Evolutionary conservation across 352 stramenopile genomes (phyloP).

Genomic region (Phytophthora brassicae): DNA sequence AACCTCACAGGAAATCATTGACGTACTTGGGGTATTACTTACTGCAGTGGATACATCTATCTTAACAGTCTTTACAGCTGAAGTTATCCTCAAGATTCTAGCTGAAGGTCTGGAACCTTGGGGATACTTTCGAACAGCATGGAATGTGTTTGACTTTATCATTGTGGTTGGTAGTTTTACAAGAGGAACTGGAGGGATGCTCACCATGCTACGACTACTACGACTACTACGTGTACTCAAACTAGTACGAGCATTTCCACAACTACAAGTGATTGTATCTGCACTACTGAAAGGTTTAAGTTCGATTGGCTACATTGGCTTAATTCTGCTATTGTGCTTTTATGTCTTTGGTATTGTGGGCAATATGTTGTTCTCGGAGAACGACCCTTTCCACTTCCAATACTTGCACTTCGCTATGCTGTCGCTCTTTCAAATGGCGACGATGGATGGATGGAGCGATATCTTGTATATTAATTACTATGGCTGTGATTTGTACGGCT

Average conservation of each 20-base stretch:
- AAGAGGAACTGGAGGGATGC: constrained; percentile 64
- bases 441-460: constrained; percentile 91
- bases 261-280: constrained; percentile 90
- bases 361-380: constrained; percentile 88
- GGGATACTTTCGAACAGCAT: constrained; percentile 69
- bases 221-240: constrained; percentile 87
- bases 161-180: constrained; percentile 81
- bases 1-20: constrained; percentile 53
- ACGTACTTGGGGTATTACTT: constrained; percentile 54
- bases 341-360: constrained; percentile 92
- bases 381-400: constrained; percentile 90
- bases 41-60: constrained; percentile 63
- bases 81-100: constrained; percentile 78
- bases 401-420: constrained; percentile 88
- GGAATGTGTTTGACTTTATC: constrained; percentile 88
- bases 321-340: constrained; percentile 90
- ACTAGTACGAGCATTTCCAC: constrained; percentile 82
- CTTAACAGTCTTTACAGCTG: constrained; percentile 71
- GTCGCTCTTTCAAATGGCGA: constrained; percentile 86
- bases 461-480: constrained; percentile 92
- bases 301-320: constrained; percentile 88
- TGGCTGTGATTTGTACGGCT: constrained; percentile 83
- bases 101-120: constrained; percentile 78
- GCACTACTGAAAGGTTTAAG: constrained; percentile 86
- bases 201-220: constrained; percentile 83